Evolutionary conservation across 2,329 filamentous ascomycete species (phyloP), one percentile per base, ranked within the genome.

Genomic region (Aureobasidium sp.): DNA sequence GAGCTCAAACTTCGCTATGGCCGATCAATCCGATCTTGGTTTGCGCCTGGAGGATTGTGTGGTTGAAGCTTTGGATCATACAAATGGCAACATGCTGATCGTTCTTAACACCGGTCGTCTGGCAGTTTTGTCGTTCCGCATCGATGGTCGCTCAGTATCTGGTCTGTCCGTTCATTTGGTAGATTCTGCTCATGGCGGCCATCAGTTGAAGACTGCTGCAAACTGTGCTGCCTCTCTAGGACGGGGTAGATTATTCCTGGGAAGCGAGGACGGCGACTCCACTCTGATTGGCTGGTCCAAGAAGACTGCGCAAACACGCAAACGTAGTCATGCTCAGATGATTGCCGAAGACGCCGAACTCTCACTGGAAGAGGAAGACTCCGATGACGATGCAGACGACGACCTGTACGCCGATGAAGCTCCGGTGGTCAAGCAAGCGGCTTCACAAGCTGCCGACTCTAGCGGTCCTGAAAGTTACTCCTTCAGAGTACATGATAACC

Each of bases 81-180:
- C 91, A 58, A 86, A 83, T 32, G 90, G 91, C 2, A 92, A 97
- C 69, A 81, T 97, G 64, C 78, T 99, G n/a, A 79, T 99, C 37
- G 82, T 94, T 6, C 80, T 96, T 30, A 85, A 85, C 61, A 85
- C 88, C 67, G 94, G 94, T 0, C 82, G 83, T 25, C 79, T 96
- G 51, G 85, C 85, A 10, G 81, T 94, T 25, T 75, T 97, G 13
- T 87, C 83, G 16, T 97, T 99, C 76, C 86, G 85, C 60, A 84
- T 97, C 64, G 92, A 97, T 71, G 94, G 95, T 16, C 85, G 94
- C 60, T 95, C 90, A 2, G 91, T 99, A 1, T 96, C 92, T 30
- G 91, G 91, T 1, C 80, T 99, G 64, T 85, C 82, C n/a, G 76
- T 99, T 59, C 85, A 84, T 65, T 75, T 83, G 42, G 78, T 97